Evolutionary conservation across 2,329 filamentous ascomycete genomes (phyloP).

Genomic region (Geoglossum cookeanum): DNA sequence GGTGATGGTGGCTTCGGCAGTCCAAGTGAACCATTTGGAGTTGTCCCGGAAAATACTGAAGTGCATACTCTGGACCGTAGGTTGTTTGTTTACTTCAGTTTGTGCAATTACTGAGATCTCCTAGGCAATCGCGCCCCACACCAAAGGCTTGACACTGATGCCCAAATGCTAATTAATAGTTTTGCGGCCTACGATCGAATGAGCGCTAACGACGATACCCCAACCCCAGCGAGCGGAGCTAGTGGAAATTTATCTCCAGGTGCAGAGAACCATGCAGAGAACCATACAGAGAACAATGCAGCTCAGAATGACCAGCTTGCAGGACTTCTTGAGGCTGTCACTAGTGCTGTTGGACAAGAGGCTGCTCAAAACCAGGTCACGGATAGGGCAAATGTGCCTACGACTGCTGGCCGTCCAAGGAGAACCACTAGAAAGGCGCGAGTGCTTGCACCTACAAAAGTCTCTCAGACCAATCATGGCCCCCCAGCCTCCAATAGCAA

Average conservation of each 20-base stretch:
- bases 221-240: background rate
- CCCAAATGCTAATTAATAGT: background rate
- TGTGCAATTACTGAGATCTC: background rate
- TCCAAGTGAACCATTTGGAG: background rate
- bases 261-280: background rate
- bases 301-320: conserved; percentile 3
- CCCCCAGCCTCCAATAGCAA: background rate
- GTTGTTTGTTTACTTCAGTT: background rate
- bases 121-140: background rate
- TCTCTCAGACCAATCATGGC: background rate
- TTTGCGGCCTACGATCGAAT: background rate
- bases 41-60: background rate
- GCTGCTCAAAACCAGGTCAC: background rate
- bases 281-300: background rate
- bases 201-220: background rate
- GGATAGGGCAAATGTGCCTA: background rate
- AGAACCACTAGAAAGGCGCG: background rate
- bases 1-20: background rate
- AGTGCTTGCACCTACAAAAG: background rate
- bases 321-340: conserved; percentile 5
- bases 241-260: background rate
- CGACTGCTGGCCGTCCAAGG: background rate
- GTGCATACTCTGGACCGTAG: background rate
- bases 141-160: background rate
- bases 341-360: conserved; percentile 4